phyloP scores from a whole-genome alignment of 768 basidiomycete genomes.

The Termitomyces sp. region DNA sequence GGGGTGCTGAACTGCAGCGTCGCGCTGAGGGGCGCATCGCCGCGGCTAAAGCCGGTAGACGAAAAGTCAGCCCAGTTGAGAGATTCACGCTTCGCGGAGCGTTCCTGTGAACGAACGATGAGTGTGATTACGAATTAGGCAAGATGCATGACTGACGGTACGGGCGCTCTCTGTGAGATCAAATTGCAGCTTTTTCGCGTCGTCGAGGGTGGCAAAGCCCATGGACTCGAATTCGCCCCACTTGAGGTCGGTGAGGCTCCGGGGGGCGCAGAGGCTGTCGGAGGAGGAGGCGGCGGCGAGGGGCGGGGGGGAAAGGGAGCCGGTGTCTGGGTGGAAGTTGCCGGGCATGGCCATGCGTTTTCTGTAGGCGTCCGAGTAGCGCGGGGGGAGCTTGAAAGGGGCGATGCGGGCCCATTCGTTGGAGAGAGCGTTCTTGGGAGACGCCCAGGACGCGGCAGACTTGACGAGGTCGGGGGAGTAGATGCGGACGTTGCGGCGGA shows the following conservation, averaged over 20 bases:
- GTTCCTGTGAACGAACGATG: slow-evolving; percentile 39
- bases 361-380: slow-evolving; percentile 73
- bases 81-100: slow-evolving; percentile 72
- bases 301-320: slow-evolving; percentile 27
- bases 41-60: slow-evolving; percentile 73
- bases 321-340: slow-evolving; percentile 54
- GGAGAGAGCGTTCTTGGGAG: slow-evolving; percentile 47
- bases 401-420: slow-evolving; percentile 80
- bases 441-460: slow-evolving; percentile 50
- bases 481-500: slow-evolving; percentile 80
- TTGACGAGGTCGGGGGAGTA: slow-evolving; percentile 86
- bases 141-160: slow-evolving; percentile 33
- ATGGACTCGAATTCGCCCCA: slow-evolving; percentile 90
- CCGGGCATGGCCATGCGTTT: slow-evolving; percentile 71
- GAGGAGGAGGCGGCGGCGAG: slow-evolving; percentile 35
- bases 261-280: slow-evolving; percentile 8
- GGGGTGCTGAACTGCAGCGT: slow-evolving; percentile 78
- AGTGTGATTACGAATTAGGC: background rate
- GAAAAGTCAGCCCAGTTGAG: slow-evolving; percentile 93
- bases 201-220: slow-evolving; percentile 65
- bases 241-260: slow-evolving; percentile 78
- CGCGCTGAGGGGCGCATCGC: slow-evolving; percentile 69
- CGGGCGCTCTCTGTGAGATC: slow-evolving; percentile 89
- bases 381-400: slow-evolving; percentile 58
- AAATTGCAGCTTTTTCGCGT: slow-evolving; percentile 81